Evolutionary conservation across 2,329 filamentous ascomycete species (phyloP), one percentile per base, ranked within the genome.

Genomic region (Aspergillus sp.): DNA sequence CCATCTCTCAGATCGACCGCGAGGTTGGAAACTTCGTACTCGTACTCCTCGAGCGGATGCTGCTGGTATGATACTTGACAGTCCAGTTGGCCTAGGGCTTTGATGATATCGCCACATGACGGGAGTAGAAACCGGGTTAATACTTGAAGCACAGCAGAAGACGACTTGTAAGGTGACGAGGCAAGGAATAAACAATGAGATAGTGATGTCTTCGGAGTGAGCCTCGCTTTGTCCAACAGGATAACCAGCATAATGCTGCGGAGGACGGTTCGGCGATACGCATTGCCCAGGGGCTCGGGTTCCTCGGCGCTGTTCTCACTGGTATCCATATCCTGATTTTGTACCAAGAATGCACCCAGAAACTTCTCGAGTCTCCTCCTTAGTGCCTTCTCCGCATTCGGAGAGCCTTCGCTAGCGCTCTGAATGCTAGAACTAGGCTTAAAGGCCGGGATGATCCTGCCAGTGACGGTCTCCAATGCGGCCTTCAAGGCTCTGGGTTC

Each of bases 1-100:
- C 87, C 87, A 69, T 89, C 84, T 38, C 87, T 82, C 23, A 89
- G 76, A 67, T 89, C 87, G 8, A 86, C 81, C 1, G 86, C 87
- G 25, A 90, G 78, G 66, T 89, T 89, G 8, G 79, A 76, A 58
- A 89, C 82, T 45, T 75, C 74, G 69, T 87, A 89, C 1, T 79
- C 75, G 64, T 85, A 85, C 72, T 89, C 87, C 63, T 87, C 80
- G 6, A 89, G 77, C 2, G 82, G 81, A 62, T 84, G 80, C 68
- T 89, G 87, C 7, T 79, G 73, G 68, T 86, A 82, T 3, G 71
- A 70, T 23, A 88, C 74, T n/a, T 79, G 79, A 71, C 86, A 89
- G 60, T 82, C 82, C 23, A 89, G 74, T 68, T 88, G 84, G 25
- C 78, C 79, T 3, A 90, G 75, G 3, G 82, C 79, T 19, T 86